Evolutionary conservation across 805 yeast genomes (phyloP).

Genomic region (Metschnikowia shivogae): DNA sequence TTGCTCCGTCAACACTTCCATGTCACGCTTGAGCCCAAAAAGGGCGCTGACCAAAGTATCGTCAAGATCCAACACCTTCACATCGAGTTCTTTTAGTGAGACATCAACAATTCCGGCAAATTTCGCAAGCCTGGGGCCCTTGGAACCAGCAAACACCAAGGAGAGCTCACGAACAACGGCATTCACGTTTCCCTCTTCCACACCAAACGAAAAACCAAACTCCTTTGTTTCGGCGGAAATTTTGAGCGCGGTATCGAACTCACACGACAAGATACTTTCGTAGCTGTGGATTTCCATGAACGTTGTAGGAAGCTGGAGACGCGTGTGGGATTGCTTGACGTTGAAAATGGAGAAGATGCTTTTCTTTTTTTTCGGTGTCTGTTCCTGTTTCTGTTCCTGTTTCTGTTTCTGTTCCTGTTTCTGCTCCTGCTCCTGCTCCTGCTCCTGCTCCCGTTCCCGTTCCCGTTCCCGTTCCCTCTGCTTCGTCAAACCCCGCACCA

Average conservation of each 20-base stretch:
- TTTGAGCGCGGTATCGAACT: neutral
- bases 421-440: neutral
- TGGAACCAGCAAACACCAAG: neutral
- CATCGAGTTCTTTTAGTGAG: constrained; percentile 2
- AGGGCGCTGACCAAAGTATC: constrained; percentile 1
- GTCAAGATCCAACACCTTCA: constrained; percentile 8
- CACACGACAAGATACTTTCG: neutral
- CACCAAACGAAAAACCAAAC: neutral
- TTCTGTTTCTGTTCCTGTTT: neutral
- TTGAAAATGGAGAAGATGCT: constrained; percentile 2
- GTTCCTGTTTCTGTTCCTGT: neutral
- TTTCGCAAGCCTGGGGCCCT: neutral
- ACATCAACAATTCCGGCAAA: constrained; percentile 2
- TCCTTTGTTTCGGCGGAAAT: neutral
- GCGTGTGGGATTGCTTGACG: constrained; percentile 7
- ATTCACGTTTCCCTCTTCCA: neutral
- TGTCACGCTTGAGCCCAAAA: neutral
- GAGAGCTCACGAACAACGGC: neutral
- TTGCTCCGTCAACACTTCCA: neutral
- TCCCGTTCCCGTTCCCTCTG: neutral
- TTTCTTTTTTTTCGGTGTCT: neutral
- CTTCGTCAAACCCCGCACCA: neutral
- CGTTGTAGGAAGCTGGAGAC: constrained; percentile 6
- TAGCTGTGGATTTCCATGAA: constrained; percentile 6
- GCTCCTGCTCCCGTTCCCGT: neutral